These are phyloP conservation scores for Plantago coronopus DNA, from an alignment of 305 asterid genomes.

Conservation along the genomic window DNA sequence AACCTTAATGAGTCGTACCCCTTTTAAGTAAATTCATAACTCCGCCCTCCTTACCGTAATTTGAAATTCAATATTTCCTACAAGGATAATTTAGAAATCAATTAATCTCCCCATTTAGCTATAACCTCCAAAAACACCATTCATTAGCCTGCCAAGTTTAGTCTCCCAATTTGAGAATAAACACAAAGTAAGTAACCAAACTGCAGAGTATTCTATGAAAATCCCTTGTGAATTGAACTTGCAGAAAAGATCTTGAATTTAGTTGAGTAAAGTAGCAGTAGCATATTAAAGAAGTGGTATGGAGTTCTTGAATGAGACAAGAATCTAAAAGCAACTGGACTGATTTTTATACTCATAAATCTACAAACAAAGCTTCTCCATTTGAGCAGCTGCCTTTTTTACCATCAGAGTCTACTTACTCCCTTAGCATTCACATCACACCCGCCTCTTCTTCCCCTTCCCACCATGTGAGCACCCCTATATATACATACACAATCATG, in stretches of 20 bases:
- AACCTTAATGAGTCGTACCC: too few relatives aligned
- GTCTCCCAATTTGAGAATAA: not conserved
- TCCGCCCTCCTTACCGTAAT: too few relatives aligned
- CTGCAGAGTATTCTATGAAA: not conserved
- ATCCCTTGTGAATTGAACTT: not conserved
- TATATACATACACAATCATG: not conserved
- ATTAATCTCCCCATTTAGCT: too few relatives aligned
- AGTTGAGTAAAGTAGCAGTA: conserved; percentile 1
- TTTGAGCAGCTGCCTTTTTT: not conserved
- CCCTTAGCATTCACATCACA: not conserved
- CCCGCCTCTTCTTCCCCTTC: conserved; percentile 2
- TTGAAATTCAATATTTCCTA: too few relatives aligned
- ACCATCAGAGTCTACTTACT: not conserved
- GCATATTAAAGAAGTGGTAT: conserved; percentile 6
- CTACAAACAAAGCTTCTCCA: not conserved
- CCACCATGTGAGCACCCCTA: not conserved
- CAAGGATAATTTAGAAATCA: too few relatives aligned
- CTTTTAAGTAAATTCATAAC: too few relatives aligned
- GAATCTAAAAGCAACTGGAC: conserved; percentile 34
- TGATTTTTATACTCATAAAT: conserved; percentile 5
- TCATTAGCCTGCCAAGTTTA: not conserved
- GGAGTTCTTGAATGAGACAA: conserved; percentile 28
- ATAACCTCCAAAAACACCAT: not conserved
- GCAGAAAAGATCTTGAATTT: conserved; percentile 22
- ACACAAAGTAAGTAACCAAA: conserved; percentile 8